A percentile compares a stretch with the other conserved stretches of the same genome.
Conservation (phyloP, 2,329 filamentous ascomycete genomes). For the Aspergillus ibericus region DNA sequence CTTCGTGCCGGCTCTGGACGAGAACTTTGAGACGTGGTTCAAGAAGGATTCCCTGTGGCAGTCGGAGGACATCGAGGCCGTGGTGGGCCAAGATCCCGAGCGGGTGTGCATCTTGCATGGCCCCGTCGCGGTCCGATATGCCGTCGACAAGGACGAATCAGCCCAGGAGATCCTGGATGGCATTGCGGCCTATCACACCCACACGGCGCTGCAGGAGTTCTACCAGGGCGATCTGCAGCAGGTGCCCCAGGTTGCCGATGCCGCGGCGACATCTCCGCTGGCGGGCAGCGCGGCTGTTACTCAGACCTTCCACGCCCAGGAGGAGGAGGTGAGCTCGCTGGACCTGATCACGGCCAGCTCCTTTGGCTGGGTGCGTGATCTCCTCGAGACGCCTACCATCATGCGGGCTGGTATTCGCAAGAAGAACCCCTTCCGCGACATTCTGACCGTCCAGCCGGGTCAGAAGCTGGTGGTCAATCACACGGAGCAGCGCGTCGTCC, state of each 20-base stretch:
- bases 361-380: neutral
- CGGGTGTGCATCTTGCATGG: constrained; percentile 8
- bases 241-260: neutral
- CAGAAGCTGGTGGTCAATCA: neutral
- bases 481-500: neutral
- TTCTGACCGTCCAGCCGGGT: neutral
- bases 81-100: neutral
- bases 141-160: neutral
- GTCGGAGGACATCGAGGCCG: constrained; percentile 4
- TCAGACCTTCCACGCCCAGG: neutral
- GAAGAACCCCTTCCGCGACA: neutral
- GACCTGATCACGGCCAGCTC: neutral
- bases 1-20: constrained; percentile 2
- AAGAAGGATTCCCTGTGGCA: constrained; percentile 13
- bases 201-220: neutral
- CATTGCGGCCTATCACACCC: neutral
- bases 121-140: neutral
- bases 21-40: constrained; percentile 9
- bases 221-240: neutral
- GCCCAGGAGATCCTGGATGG: neutral
- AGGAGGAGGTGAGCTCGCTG: neutral
- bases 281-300: neutral
- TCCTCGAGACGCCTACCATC: neutral
- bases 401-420: neutral
- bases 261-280: neutral